Base-by-base conservation (phyloP, 129 eudicot species). In the Deinandra increscens region DNA sequence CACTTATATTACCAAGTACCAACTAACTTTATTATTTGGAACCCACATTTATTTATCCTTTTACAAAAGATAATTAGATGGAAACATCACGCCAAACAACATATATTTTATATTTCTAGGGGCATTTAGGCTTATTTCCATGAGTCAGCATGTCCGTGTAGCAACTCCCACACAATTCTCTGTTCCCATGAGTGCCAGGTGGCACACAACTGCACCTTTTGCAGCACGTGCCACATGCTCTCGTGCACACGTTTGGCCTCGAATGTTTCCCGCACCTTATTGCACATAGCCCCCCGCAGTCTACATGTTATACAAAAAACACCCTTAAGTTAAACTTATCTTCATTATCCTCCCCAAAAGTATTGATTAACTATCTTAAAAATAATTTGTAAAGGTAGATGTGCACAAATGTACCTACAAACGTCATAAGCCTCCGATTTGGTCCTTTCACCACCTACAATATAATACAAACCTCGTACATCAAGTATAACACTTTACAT, bases 191-290 rank as follows among this genome's bases (percentile, higher is more conserved):
- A 3, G 96, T 89, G 60, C 94, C 94, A 17, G 96, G 93, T 50
- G 96, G 96, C 68, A 89, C 93, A 72, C 96, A 86, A 26, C 79
- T 84, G 83, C 96, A 89, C 75, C 96, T 78, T 49, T 43, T 70
- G 46, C 96, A 89, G 81, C 96, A 86, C 37, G 94, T 84, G 42
- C 91, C 91, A 60, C 93, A 89, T 39, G 96, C 96, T 69, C 96
- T 84, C 9, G 39, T 75, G 81, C 93, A 89, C 70, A 89, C 74
- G 69, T 84, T 86, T 38, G 88, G 90, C 82, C 93, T 80, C 15
- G 96, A 89, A 69, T 86, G 90, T 11, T 74, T 48, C 12, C 83
- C 72, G 76, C 96, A 89, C 46, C 94, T 84, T 64, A 14, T 49
- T 38, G 80, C 70, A 77, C 96, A 89, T 14, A 78, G 42, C 1